Evolutionary conservation across 495 filamentous ascomycete species (phyloP).

Genomic region (Tuber microsphaerosporum): DNA sequence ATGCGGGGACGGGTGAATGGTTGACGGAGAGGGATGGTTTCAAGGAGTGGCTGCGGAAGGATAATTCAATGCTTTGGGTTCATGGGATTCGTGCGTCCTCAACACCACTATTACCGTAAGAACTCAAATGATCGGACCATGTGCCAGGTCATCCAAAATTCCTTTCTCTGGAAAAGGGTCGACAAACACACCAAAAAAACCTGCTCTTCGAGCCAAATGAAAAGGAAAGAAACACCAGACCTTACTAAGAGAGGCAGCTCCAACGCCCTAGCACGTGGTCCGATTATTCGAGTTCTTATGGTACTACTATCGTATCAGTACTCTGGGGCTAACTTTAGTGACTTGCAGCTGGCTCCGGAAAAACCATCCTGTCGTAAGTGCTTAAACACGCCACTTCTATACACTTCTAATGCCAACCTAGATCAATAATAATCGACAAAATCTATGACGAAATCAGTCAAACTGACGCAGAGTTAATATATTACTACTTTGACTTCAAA

Average conservation of each 20-base stretch:
- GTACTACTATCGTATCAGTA: background rate
- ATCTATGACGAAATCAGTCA: background rate
- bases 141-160: too few relatives aligned
- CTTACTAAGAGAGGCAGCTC: too few relatives aligned
- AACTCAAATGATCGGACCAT: too few relatives aligned
- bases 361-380: conserved; percentile 5
- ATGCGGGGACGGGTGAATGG: conserved; percentile 32
- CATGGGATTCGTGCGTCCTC: conserved; percentile 31
- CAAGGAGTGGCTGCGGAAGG: conserved; percentile 16
- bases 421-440: conserved; percentile 21
- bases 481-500: conserved; percentile 23
- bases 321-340: background rate
- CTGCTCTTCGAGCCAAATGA: too few relatives aligned
- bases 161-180: too few relatives aligned
- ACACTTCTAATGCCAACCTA: background rate
- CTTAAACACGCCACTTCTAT: background rate
- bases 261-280: too few relatives aligned
- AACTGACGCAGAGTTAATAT: conserved; percentile 1
- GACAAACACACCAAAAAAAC: too few relatives aligned
- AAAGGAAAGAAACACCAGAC: too few relatives aligned
- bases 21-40: conserved; percentile 19
- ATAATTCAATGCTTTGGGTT: conserved; percentile 27
- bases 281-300: too few relatives aligned
- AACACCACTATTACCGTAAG: background rate
- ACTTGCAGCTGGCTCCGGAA: background rate